phyloP scores from a whole-genome alignment of 163 green algal species.

The Scenedesmus sp. region DNA sequence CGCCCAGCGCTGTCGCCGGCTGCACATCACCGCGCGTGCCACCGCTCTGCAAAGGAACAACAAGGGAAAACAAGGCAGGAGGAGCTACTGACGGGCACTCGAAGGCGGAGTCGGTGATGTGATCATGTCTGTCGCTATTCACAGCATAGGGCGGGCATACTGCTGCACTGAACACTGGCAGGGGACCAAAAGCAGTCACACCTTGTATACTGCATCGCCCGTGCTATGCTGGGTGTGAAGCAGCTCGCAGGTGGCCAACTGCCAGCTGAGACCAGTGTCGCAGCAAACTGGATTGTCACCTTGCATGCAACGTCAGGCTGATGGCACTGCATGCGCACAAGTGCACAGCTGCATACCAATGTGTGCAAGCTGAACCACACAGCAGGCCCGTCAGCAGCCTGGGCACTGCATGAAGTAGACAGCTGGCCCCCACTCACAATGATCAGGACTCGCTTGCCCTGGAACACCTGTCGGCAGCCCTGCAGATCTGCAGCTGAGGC shows the following conservation, averaged over 20 bases:
- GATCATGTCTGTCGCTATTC: not conserved
- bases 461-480: not conserved
- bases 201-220: no score
- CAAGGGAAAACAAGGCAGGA: not conserved
- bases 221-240: no score
- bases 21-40: conserved; percentile 93
- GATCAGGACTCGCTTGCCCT: conserved; percentile 31
- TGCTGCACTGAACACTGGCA: no score
- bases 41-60: conserved; percentile 63
- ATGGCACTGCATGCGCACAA: no score
- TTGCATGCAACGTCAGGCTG: no score
- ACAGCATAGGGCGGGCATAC: no score
- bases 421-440: conserved; percentile 12
- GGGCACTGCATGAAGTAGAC: not conserved
- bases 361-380: not conserved
- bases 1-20: conserved; percentile 82
- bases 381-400: not conserved
- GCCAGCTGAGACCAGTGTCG: no score
- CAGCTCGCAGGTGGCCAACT: no score
- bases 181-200: no score
- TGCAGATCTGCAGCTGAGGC: not conserved
- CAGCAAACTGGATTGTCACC: no score
- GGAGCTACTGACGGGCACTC: not conserved
- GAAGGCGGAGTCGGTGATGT: not conserved
- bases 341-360: no score